These are phyloP conservation scores for Chrysoporthe puriensis DNA, from an alignment of 2,329 filamentous ascomycete genomes.

Conservation along the genomic window DNA sequence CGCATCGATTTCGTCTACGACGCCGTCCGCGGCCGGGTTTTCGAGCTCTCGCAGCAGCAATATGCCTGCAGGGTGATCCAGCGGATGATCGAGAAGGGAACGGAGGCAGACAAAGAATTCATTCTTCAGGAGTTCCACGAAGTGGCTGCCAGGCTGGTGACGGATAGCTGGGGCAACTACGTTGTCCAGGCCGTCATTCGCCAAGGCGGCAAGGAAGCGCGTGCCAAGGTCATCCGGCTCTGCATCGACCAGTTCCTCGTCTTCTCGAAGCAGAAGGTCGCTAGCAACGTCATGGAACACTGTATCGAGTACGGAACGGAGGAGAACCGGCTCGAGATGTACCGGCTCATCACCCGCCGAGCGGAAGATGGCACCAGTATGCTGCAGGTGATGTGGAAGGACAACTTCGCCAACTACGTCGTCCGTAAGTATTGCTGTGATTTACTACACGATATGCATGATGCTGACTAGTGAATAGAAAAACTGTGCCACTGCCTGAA, in stretches of 20 bases:
- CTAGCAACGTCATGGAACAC: slow-evolving; percentile 96
- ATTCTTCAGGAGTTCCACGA: slow-evolving; percentile 81
- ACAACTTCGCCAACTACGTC: slow-evolving; percentile 95
- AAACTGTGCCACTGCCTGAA: slow-evolving; percentile 72
- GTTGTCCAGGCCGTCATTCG: slow-evolving; percentile 91
- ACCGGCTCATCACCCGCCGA: slow-evolving; percentile 63
- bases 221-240: slow-evolving; percentile 70
- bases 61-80: slow-evolving; percentile 95
- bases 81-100: slow-evolving; percentile 83
- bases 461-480: slow-evolving; percentile 56
- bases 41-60: slow-evolving; percentile 73
- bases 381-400: slow-evolving; percentile 80
- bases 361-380: slow-evolving; percentile 66
- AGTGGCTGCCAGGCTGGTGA: slow-evolving; percentile 72
- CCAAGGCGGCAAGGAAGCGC: slow-evolving; percentile 74
- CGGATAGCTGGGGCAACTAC: slow-evolving; percentile 93
- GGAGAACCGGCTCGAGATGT: slow-evolving; percentile 71
- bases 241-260: slow-evolving; percentile 73
- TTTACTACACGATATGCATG: neutral
- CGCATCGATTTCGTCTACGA: slow-evolving; percentile 86
- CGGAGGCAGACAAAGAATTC: slow-evolving; percentile 68
- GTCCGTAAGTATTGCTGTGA: slow-evolving; percentile 70
- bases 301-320: slow-evolving; percentile 75
- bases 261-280: slow-evolving; percentile 93
- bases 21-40: slow-evolving; percentile 76